Conservation (phyloP, 2,329 filamentous ascomycete species). For the Didymella keratinophila region DNA sequence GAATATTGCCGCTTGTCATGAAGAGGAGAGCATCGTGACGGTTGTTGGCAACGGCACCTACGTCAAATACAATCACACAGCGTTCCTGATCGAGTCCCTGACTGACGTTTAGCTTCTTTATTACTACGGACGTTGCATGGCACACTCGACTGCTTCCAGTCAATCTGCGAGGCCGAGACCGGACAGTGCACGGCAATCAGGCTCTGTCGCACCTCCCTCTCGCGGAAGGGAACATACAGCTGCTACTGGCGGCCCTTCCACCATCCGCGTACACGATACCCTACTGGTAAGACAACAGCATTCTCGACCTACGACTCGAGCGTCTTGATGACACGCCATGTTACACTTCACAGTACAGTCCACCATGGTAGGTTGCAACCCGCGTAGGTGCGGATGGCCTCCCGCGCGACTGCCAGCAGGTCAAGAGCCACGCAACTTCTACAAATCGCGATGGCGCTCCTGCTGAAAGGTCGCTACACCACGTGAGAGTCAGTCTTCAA, state of each 20-base stretch:
- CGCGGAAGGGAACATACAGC: conserved; percentile 7
- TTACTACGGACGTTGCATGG: too few species aligned
- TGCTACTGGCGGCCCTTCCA: not conserved
- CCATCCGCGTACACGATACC: not conserved
- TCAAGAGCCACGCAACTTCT: conserved; percentile 4
- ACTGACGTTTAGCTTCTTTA: not conserved
- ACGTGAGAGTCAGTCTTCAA: not conserved
- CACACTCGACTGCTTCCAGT: not conserved
- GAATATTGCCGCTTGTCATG: not conserved
- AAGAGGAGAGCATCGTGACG: too few species aligned
- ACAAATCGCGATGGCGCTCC: not conserved
- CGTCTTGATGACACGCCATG: not conserved
- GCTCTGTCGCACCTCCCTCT: conserved; percentile 2
- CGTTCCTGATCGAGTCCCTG: not conserved
- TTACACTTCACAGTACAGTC: not conserved
- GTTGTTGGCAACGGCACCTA: not conserved
- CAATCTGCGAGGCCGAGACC: not conserved
- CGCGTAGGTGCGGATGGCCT: not conserved
- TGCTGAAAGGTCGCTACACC: not conserved
- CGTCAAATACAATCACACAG: not conserved
- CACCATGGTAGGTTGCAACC: conserved; percentile 5
- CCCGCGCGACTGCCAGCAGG: conserved; percentile 8
- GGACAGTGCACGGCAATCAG: not conserved
- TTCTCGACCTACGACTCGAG: not conserved
- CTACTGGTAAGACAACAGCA: conserved; percentile 9